Conservation (phyloP, 2,329 filamentous ascomycete genomes). For the Penicillium sp. region DNA sequence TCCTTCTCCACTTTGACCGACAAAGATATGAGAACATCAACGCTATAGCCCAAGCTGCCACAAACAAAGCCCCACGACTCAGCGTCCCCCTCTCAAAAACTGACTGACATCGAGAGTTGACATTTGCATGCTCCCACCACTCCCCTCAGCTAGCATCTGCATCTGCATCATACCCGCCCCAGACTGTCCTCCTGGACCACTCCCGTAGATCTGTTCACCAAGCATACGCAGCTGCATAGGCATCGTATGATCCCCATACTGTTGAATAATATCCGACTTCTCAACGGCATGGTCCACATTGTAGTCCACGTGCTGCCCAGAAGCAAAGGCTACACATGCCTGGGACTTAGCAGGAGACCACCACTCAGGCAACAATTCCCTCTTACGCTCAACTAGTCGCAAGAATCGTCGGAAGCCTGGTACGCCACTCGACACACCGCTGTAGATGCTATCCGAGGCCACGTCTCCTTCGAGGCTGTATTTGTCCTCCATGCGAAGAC, state of each 20-base stretch:
- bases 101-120: no score
- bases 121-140: no score
- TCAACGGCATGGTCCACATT: background rate
- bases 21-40: no score
- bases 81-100: no score
- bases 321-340: slow-evolving; percentile 1
- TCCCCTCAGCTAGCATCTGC: background rate
- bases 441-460: background rate
- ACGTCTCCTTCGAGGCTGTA: background rate
- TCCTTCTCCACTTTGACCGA: no score
- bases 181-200: background rate
- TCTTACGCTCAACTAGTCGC: background rate
- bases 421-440: background rate
- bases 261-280: background rate
- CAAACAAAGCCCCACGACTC: no score
- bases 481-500: slow-evolving; percentile 37
- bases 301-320: no score
- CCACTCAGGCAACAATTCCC: slow-evolving; percentile 1
- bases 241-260: slow-evolving; percentile 3
- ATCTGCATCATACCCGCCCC: background rate
- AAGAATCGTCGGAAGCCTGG: background rate
- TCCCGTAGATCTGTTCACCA: slow-evolving; percentile 9
- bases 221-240: slow-evolving; percentile 7
- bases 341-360: slow-evolving; percentile 1
- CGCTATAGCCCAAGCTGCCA: no score